Evolutionary conservation across 2,329 filamentous ascomycete species (phyloP), one percentile per base, ranked within the genome.

Genomic region (Colletotrichum filicis): DNA sequence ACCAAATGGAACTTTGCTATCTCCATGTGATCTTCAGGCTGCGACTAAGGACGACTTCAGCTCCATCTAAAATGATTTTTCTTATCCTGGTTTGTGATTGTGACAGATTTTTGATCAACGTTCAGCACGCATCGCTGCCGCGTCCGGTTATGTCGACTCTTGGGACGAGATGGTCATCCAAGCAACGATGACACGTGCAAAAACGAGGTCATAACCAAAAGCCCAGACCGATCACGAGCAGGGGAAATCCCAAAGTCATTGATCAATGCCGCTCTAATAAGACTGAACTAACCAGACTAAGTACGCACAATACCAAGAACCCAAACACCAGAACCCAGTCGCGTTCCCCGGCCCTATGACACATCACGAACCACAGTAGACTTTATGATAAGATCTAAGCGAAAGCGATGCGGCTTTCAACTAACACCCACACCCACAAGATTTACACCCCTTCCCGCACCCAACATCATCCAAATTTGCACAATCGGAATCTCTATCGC

Each of bases 281-380:
- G 42, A 46, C 6, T 46, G 3, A 19, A 19, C 42, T 46, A 46
- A 42, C 19, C 8, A 46, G 42, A n/a, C 42, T 46, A 9, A n/a
- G 1, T 46, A 46, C 42, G n/a, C 5, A 46, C 16, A 46, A 46
- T 46, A 3, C 42, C 7, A 9, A 4, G 2, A 46, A 49, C 6
- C 42, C 19, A 49, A 49, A 49, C 42, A 49, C 42, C 42, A 4
- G 11, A 49, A 22, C 42, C 11, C 42, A 22, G 4, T 4, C 42
- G 42, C 42, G 4, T n/a, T 49, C 42, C 42, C 42, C 3, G 19
- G 7, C 1, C 8, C 19, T 19, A n/a, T n/a, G 16, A 9, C 42
- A n/a, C 3, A 49, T 3, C 19, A 22, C 3, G 2, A 22, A 22
- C 8, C 0, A 49, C 19, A 2, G n/a, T n/a, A 22, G 3, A n/a